These are phyloP conservation scores for Batrachochytrium dendrobatidis DNA, from an alignment of 371 early-diverging fungal species.

Conservation along the genomic window DNA sequence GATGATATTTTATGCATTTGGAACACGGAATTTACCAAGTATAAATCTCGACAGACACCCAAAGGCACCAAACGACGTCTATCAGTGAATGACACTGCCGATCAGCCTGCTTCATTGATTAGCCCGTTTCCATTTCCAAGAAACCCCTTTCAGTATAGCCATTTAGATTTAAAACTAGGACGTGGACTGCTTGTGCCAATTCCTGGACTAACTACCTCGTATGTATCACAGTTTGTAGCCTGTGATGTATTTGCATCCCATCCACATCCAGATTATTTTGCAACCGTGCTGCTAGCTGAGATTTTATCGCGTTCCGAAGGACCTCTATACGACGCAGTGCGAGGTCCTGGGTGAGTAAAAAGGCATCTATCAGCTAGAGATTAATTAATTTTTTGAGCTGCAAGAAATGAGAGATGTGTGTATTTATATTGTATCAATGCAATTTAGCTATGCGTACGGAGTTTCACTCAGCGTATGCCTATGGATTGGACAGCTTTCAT, in stretches of 20 bases:
- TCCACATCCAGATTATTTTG: slow-evolving; percentile 31
- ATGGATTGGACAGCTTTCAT: slow-evolving; percentile 53
- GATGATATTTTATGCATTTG: background rate
- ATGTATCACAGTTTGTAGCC: slow-evolving; percentile 30
- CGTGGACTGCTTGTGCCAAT: slow-evolving; percentile 32
- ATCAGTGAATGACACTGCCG: background rate
- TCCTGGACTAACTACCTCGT: slow-evolving; percentile 32
- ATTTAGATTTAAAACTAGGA: slow-evolving; percentile 16
- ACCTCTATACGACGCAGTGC: slow-evolving; percentile 59
- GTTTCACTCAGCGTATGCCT: slow-evolving; percentile 38
- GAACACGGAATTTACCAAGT: background rate
- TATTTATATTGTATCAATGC: background rate
- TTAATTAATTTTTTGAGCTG: slow-evolving; percentile 5
- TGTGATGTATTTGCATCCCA: slow-evolving; percentile 40
- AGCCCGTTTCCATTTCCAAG: slow-evolving; percentile 40
- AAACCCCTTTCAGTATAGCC: slow-evolving; percentile 12
- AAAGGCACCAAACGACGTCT: background rate
- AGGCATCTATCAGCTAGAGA: too few relatives aligned
- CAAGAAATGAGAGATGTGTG: too few relatives aligned
- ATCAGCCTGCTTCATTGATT: background rate
- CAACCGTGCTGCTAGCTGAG: slow-evolving; percentile 46
- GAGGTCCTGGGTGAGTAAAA: slow-evolving; percentile 55
- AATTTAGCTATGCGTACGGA: slow-evolving; percentile 53
- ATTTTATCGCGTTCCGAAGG: slow-evolving; percentile 62
- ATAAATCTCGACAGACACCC: background rate